Percentiles rank a stretch among this genome's conserved stretches.
phyloP scores from a whole-genome alignment of 2,329 filamentous ascomycete genomes.

The Phaeosphaeria sp. region DNA sequence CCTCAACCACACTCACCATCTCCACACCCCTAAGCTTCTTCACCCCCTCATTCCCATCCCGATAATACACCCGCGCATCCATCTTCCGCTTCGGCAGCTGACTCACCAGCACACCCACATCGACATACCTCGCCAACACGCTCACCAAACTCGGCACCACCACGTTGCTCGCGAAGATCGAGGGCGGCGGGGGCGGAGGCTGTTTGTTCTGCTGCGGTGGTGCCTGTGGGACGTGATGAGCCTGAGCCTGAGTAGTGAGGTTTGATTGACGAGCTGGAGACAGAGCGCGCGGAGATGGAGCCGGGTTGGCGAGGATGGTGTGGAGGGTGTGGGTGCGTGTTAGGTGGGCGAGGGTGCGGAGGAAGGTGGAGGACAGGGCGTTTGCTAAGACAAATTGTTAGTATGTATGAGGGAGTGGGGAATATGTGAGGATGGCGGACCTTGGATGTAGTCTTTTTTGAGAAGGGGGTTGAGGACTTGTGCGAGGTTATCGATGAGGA shows the following conservation, averaged over 20 bases:
- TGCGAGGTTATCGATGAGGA: conserved; percentile 51
- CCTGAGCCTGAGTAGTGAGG: not conserved
- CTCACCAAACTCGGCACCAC: conserved; percentile 49
- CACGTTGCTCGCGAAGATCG: conserved; percentile 50
- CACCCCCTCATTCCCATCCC: conserved; percentile 14
- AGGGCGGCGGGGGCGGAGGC: conserved; percentile 35
- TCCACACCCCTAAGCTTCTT: conserved; percentile 24
- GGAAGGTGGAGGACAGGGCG: conserved; percentile 50
- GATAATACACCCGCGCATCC: conserved; percentile 46
- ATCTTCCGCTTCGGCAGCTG: conserved; percentile 40
- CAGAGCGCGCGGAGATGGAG: conserved; percentile 16
- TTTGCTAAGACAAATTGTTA: conserved; percentile 37
- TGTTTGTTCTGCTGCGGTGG: conserved; percentile 9
- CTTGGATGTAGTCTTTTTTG: conserved; percentile 47
- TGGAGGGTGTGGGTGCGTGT: conserved; percentile 46
- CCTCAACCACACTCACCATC: conserved; percentile 51
- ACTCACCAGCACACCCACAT: conserved; percentile 52
- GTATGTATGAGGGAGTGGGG: conserved; percentile 21
- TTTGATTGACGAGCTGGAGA: conserved; percentile 6
- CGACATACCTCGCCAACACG: conserved; percentile 45
- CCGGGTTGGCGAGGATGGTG: conserved; percentile 50
- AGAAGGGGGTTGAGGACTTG: conserved; percentile 47
- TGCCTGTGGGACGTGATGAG: not conserved
- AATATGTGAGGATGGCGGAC: conserved; percentile 25
- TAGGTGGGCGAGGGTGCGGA: conserved; percentile 51